Base-by-base conservation (phyloP, 2,329 filamentous ascomycete genomes). In the Exophiala alcalophila region DNA sequence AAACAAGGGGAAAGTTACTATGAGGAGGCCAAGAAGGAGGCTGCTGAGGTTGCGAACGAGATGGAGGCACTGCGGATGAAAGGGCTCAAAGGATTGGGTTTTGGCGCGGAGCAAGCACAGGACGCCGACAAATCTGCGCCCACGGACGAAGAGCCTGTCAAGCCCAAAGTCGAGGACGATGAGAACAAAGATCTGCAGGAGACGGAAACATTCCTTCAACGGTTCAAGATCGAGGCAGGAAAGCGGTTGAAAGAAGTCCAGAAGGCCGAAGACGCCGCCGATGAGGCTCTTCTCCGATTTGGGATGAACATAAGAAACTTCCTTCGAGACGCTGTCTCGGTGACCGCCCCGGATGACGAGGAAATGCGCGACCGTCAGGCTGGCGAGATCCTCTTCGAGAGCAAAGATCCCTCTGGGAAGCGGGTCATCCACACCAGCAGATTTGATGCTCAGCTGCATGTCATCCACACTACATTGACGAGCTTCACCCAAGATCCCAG, bases 381-480 rank as follows among this genome's bases (percentile, higher is more conserved):
- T 39, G 65, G 65, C 48, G 73, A 83, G 34, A 80, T 95, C 21
- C 73, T 96, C 4, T 98, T 97, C 58, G 92, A 97, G 69, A 94
- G 87, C 61, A 94, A 91, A 63, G 91, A 96, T 65, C 81, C 85
- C 4, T 76, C 78, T 35, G 91, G 90, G 18, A 96, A 92, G 72
- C 78, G 92, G 41, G 88, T 97, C 11, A 94, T 97, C 52, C 92
- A 98, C 63, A 86, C 88, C 1, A 95, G 89, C 37, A 78, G 92
- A 49, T 91, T 96, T 61, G 92, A 98, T 60, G 92, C 92, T 1
- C 92, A 97, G 66, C 72, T 98, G 49, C 91, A 98, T 61, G 89
- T 94, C 23, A 90, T 98, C 47, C 92, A 98, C 65, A 90, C 87
- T 4, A 85, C 81, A 14, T 65, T 82, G 26, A 84, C 92, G 50